Evolutionary conservation across 176 grass and related monocot genomes (phyloP).

Genomic region (Oryza meridionalis): DNA sequence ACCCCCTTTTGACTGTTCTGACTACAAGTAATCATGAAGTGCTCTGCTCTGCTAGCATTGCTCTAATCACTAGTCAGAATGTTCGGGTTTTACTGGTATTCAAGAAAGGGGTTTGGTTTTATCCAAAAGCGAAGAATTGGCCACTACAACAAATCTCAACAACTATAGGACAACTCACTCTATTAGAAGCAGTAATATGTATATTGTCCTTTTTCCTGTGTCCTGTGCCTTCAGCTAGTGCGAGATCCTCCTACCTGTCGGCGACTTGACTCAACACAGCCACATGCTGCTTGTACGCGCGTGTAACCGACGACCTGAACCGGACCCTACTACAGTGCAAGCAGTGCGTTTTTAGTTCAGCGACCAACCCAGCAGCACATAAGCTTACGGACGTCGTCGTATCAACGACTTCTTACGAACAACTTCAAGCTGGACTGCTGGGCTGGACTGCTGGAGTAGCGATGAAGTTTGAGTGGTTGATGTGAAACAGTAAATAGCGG

Average conservation of each 20-base stretch:
- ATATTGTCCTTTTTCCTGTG: constrained; percentile 2
- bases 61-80: background rate
- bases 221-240: background rate
- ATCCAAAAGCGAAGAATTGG: background rate
- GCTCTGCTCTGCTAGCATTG: background rate
- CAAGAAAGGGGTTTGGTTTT: background rate
- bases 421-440: background rate
- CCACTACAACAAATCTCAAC: background rate
- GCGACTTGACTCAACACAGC: background rate
- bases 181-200: background rate
- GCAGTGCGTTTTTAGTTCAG: background rate
- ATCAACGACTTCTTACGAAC: background rate
- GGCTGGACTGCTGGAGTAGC: too few species aligned
- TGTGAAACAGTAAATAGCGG: background rate
- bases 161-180: background rate
- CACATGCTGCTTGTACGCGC: background rate
- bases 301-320: constrained; percentile 17
- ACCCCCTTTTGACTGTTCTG: constrained; percentile 31
- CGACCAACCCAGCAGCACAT: background rate
- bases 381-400: constrained; percentile 7
- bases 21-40: constrained; percentile 14
- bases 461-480: background rate
- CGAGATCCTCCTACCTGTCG: constrained; percentile 9
- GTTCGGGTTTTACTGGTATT: background rate
- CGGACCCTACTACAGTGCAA: background rate